phyloP scores from a whole-genome alignment of 805 yeast genomes.

The Komagataella mondaviorum region DNA sequence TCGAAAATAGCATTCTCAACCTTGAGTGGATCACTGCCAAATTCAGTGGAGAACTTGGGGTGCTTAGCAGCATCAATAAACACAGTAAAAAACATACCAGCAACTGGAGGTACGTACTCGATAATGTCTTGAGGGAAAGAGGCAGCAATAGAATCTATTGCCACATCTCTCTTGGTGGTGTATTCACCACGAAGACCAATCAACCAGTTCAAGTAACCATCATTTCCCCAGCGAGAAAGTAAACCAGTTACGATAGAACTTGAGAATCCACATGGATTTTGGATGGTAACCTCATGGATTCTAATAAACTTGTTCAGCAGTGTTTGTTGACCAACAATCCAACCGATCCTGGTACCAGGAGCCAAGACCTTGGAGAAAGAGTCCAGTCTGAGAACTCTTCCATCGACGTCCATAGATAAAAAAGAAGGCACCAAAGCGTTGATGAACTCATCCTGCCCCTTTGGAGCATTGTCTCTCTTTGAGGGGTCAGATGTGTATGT shows the following conservation, averaged over 20 bases:
- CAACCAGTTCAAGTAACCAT: conserved; percentile 82
- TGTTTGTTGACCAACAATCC: conserved; percentile 65
- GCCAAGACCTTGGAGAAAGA: conserved; percentile 87
- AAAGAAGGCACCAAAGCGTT: conserved; percentile 62
- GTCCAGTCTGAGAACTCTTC: conserved; percentile 81
- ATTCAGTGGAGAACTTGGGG: conserved; percentile 54
- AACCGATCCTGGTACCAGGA: conserved; percentile 82
- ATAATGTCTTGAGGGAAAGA: conserved; percentile 35
- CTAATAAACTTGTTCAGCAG: conserved; percentile 56
- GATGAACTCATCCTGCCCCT: conserved; percentile 53
- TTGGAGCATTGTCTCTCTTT: conserved; percentile 2
- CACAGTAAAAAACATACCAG: conserved; percentile 81
- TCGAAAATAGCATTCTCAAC: conserved; percentile 39
- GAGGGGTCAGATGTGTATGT: conserved; percentile 39
- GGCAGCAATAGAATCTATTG: conserved; percentile 60
- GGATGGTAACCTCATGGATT: conserved; percentile 71
- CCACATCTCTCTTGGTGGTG: conserved; percentile 77
- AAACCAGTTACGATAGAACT: conserved; percentile 59
- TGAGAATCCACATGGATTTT: conserved; percentile 71
- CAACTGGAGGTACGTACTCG: conserved; percentile 46
- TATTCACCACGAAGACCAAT: conserved; percentile 71
- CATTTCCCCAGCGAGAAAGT: conserved; percentile 80
- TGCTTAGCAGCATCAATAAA: conserved; percentile 66
- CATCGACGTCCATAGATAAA: conserved; percentile 66
- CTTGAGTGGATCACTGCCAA: conserved; percentile 40